Conservation (phyloP, 805 yeast genomes). For the Metschnikowia reukaufii region DNA sequence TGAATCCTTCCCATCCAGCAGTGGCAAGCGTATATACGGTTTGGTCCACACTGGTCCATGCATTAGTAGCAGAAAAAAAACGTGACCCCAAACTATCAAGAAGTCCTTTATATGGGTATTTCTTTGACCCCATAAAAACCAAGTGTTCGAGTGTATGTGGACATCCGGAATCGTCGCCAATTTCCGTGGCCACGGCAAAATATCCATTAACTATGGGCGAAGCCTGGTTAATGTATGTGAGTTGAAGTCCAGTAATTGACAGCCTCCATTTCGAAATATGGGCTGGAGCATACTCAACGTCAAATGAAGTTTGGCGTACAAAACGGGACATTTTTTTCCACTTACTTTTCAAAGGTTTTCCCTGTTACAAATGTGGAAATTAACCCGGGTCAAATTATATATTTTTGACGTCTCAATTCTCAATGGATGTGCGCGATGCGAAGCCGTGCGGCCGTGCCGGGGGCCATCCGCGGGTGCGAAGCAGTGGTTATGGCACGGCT, state of each 20-base stretch:
- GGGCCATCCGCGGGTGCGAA: too few species aligned
- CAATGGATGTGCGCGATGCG: too few species aligned
- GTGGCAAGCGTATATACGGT: constrained; percentile 89
- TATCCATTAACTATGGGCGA: constrained; percentile 92
- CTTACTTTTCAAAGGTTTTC: too few species aligned
- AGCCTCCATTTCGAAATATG: constrained; percentile 76
- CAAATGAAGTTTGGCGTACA: constrained; percentile 45
- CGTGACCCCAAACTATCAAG: constrained; percentile 83
- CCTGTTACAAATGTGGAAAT: too few species aligned
- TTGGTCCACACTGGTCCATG: constrained; percentile 96
- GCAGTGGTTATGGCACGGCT: too few species aligned
- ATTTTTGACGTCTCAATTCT: too few species aligned
- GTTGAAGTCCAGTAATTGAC: constrained; percentile 74
- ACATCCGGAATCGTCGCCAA: constrained; percentile 79
- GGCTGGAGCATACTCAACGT: constrained; percentile 75
- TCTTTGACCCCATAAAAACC: constrained; percentile 89
- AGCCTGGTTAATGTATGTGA: constrained; percentile 72
- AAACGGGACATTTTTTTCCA: constrained; percentile 22
- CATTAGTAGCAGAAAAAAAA: constrained; percentile 84
- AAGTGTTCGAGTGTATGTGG: constrained; percentile 96
- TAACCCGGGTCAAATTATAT: too few species aligned
- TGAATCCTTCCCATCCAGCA: constrained; percentile 97
- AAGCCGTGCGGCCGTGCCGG: too few species aligned
- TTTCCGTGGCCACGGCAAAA: constrained; percentile 94
- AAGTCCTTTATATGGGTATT: constrained; percentile 88